phyloP scores from a whole-genome alignment of 306 rosid species.

The Prunus armeniaca region DNA sequence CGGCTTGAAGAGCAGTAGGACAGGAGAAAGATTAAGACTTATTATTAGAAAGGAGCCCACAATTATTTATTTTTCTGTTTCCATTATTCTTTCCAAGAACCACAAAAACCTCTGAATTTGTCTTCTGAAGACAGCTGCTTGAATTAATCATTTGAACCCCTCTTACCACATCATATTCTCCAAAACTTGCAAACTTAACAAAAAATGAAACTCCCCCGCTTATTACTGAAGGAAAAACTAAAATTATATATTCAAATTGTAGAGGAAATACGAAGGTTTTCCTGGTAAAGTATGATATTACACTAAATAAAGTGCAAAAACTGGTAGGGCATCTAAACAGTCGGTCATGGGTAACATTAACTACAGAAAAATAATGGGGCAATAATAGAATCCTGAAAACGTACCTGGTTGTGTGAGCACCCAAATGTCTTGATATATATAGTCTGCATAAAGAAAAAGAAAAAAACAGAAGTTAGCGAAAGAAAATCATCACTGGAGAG shows the following conservation, averaged over 20 bases:
- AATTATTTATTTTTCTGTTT: not conserved
- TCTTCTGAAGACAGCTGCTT: not conserved
- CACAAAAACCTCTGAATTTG: not conserved
- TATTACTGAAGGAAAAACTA: not conserved
- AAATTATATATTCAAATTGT: not conserved
- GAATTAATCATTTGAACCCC: not conserved
- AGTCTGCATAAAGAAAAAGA: slow-evolving; percentile 39
- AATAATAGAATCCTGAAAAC: not conserved
- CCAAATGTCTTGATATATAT: slow-evolving; percentile 89
- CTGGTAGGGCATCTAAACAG: not conserved
- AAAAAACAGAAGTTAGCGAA: not conserved
- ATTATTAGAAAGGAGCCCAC: not conserved
- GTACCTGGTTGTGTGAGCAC: slow-evolving; percentile 89
- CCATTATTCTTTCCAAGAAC: not conserved
- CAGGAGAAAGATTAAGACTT: not conserved
- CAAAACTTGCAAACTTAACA: not conserved
- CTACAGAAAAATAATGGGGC: not conserved
- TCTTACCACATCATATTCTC: not conserved
- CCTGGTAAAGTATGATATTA: not conserved
- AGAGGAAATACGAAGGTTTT: not conserved
- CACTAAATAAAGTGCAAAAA: not conserved
- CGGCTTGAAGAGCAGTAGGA: not conserved
- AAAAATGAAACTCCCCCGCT: not conserved
- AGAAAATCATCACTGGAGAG: not conserved
- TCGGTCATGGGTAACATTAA: not conserved